phyloP scores from a whole-genome alignment of 305 asterid genomes.

The Withania somnifera region DNA sequence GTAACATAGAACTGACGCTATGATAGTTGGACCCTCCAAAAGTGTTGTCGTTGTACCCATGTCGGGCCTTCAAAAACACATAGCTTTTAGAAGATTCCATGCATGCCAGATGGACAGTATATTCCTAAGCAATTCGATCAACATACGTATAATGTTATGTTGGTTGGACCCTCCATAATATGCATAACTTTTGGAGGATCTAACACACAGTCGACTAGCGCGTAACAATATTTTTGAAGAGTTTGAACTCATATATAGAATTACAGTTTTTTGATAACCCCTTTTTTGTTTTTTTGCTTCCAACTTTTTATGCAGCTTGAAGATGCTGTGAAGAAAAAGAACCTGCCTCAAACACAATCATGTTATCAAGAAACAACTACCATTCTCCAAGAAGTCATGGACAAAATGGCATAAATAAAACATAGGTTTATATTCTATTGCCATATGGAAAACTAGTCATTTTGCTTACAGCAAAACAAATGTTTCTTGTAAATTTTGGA shows the following conservation, averaged over 20 bases:
- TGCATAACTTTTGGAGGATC: neutral
- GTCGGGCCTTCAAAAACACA: neutral
- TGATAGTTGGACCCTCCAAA: neutral
- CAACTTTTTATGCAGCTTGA: conserved; percentile 38
- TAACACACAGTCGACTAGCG: neutral
- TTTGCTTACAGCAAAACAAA: neutral
- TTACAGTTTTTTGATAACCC: neutral
- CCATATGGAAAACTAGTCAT: neutral
- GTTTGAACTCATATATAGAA: neutral
- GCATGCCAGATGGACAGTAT: too few species aligned
- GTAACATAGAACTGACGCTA: too few species aligned
- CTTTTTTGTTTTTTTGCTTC: neutral
- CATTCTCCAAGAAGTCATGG: conserved; percentile 62
- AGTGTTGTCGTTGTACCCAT: neutral
- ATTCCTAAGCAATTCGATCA: too few species aligned
- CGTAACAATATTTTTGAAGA: neutral
- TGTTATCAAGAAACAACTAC: conserved; percentile 42
- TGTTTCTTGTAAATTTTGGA: neutral
- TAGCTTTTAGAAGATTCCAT: too few species aligned
- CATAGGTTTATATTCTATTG: neutral
- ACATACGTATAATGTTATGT: too few species aligned
- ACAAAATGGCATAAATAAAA: conserved; percentile 41
- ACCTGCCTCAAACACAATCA: conserved; percentile 31
- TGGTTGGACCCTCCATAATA: too few species aligned
- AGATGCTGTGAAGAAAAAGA: conserved; percentile 40